A percentile compares a stretch with the other conserved stretches of the same genome.
These are phyloP conservation scores for Suillus variegatus DNA, from an alignment of 768 basidiomycete genomes.

Conservation along the genomic window DNA sequence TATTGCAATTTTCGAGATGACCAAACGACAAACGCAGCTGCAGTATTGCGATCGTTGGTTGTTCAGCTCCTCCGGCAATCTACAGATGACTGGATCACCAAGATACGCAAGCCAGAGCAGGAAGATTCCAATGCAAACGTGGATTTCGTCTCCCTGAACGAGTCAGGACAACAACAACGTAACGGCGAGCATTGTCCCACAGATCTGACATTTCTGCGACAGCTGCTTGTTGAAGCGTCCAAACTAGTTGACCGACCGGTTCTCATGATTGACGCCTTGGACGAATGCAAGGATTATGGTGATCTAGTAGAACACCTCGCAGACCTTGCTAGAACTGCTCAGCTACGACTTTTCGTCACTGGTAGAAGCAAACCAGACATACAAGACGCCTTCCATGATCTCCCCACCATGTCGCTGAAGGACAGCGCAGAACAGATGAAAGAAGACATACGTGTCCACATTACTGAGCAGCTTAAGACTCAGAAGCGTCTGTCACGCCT, in stretches of 20 bases:
- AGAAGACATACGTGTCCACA: conserved; percentile 3
- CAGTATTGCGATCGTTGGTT: conserved; percentile 21
- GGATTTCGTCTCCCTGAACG: no score
- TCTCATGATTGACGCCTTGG: no score
- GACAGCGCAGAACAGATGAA: background rate
- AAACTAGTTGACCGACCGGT: no score
- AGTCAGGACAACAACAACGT: no score
- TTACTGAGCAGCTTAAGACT: background rate
- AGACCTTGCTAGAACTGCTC: background rate
- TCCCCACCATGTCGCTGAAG: conserved; percentile 1
- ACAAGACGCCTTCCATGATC: background rate
- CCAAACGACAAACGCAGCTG: conserved; percentile 7
- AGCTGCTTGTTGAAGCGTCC: background rate
- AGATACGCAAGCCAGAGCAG: background rate
- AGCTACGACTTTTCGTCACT: conserved; percentile 10
- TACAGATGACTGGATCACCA: background rate
- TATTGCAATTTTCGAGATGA: background rate
- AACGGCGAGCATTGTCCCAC: no score
- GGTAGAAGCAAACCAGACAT: background rate
- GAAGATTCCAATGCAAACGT: background rate
- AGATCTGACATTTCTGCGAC: no score
- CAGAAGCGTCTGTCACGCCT: background rate
- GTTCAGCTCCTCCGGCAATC: conserved; percentile 9
- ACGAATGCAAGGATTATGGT: no score
- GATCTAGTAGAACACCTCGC: background rate